Base-by-base conservation (phyloP, 106 monocot genomes). In the Apostasia shenzhenica region DNA sequence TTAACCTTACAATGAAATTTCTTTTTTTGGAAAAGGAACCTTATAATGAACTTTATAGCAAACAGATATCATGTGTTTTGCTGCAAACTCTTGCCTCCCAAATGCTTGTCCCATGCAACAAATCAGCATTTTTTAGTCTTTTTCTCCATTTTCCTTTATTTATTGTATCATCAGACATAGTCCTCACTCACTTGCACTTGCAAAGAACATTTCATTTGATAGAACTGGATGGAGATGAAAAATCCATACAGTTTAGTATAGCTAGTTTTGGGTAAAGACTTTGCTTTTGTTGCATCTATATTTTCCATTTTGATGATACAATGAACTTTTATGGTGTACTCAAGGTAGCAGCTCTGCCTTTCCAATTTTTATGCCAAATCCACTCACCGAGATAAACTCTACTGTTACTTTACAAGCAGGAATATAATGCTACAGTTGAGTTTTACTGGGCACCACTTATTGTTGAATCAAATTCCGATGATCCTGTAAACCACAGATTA, bases 361-460 rank as follows among this genome's bases (percentile, higher is more conserved):
- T 57, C 57, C 14, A 42, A 8, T 41, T 60, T 60, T 4, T 60
- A 8, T 9, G 13, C 11, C 41, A 12, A 8, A 41, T 60, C 1
- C 14, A 42, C 6, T 60, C 14, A 42, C 41, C 41, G 10, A 41
- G 43, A 45, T 13, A 44, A 6, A n/a, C 9, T 12, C 8, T 62
- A 13, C 43, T 45, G 38, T 13, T 62, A 44, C 62, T 62, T 45
- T 45, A 0, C 52, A 5, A 53, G 54, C 78, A 91, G 91, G 87
- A 91, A 54, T 87, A 87, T 65, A 87, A 91, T 73, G 91, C 87
- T 44, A 61, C 91, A 40, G 81, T 91, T 54, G 91, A 91, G 63
- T 91, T 91, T 57, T 80, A 91, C 63, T 91, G 87, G 91, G 91
- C 91, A 39, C 91, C 91, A 8, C 84, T 91, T 54, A 72, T 91